Evolutionary conservation across 345 rosid species (phyloP).

Genomic region (Brassica rapa): DNA sequence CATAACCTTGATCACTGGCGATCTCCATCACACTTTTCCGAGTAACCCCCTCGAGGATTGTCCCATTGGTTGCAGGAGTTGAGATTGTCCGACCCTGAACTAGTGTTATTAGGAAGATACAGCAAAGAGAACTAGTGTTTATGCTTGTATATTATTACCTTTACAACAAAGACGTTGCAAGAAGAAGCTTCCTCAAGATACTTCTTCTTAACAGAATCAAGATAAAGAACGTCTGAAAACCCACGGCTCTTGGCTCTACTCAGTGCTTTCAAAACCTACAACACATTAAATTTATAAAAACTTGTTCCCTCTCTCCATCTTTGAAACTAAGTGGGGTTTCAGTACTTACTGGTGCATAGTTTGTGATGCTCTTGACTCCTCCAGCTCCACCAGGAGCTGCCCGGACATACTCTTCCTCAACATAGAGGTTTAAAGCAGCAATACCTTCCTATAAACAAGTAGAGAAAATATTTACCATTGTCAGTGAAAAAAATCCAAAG

Average conservation of each 20-base stretch:
- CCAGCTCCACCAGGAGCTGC: slow-evolving; percentile 77
- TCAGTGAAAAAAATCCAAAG: too few relatives aligned
- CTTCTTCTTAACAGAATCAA: slow-evolving; percentile 79
- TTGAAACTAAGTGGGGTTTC: slow-evolving; percentile 11
- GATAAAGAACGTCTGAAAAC: slow-evolving; percentile 89
- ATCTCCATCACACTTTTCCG: slow-evolving; percentile 47
- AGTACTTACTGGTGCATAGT: slow-evolving; percentile 40
- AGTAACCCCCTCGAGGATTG: slow-evolving; percentile 46
- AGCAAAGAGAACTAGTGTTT: too few relatives aligned
- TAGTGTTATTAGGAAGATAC: not conserved
- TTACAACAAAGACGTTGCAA: slow-evolving; percentile 83
- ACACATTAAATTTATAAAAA: not conserved
- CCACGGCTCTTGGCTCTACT: slow-evolving; percentile 83
- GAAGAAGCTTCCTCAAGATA: slow-evolving; percentile 93
- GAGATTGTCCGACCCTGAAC: slow-evolving; percentile 40
- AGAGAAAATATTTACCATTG: not conserved
- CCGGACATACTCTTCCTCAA: slow-evolving; percentile 58
- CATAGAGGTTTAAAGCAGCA: slow-evolving; percentile 40
- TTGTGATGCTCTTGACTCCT: slow-evolving; percentile 64
- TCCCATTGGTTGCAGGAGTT: slow-evolving; percentile 46
- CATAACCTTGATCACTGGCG: slow-evolving; percentile 47
- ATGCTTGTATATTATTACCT: slow-evolving; percentile 13
- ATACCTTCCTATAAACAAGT: slow-evolving; percentile 37
- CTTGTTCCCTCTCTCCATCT: not conserved
- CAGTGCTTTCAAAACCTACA: slow-evolving; percentile 84